Conservation (phyloP, 2,329 filamentous ascomycete genomes). For the Alternaria sp. region DNA sequence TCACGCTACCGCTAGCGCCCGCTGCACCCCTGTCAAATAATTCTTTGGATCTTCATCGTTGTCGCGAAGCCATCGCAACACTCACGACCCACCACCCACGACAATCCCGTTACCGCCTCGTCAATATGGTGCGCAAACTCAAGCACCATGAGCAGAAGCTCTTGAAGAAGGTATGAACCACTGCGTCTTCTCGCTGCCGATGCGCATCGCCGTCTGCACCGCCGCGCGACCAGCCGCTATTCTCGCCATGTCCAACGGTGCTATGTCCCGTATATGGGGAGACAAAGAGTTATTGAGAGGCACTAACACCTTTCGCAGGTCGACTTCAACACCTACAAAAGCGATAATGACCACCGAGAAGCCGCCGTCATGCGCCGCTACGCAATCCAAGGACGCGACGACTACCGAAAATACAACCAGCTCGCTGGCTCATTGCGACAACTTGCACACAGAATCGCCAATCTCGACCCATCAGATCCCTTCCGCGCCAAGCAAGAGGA, state of each 20-base stretch:
- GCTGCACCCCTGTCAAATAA: slow-evolving; percentile 16
- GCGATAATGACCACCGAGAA: slow-evolving; percentile 85
- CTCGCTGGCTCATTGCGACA: slow-evolving; percentile 74
- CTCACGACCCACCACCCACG: background rate
- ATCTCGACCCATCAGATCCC: slow-evolving; percentile 78
- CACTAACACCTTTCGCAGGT: slow-evolving; percentile 53
- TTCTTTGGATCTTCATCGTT: slow-evolving; percentile 23
- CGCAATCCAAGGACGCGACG: slow-evolving; percentile 81
- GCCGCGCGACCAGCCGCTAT: background rate
- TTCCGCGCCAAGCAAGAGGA: slow-evolving; percentile 84
- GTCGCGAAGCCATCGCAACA: slow-evolving; percentile 1
- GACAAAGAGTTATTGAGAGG: background rate
- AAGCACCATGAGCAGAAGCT: slow-evolving; percentile 95
- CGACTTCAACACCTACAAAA: slow-evolving; percentile 94
- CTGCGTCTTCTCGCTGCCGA: no score
- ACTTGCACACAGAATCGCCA: slow-evolving; percentile 84
- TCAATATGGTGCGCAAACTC: slow-evolving; percentile 86
- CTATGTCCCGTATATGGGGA: background rate
- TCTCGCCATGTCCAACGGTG: background rate
- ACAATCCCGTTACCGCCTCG: background rate
- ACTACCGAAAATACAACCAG: slow-evolving; percentile 68
- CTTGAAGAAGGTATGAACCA: slow-evolving; percentile 72
- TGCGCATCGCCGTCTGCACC: background rate
- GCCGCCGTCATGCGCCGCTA: slow-evolving; percentile 81
- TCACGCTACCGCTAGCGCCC: slow-evolving; percentile 19